Conservation (phyloP, 768 basidiomycete genomes). For the Collybiopsis confluens region DNA sequence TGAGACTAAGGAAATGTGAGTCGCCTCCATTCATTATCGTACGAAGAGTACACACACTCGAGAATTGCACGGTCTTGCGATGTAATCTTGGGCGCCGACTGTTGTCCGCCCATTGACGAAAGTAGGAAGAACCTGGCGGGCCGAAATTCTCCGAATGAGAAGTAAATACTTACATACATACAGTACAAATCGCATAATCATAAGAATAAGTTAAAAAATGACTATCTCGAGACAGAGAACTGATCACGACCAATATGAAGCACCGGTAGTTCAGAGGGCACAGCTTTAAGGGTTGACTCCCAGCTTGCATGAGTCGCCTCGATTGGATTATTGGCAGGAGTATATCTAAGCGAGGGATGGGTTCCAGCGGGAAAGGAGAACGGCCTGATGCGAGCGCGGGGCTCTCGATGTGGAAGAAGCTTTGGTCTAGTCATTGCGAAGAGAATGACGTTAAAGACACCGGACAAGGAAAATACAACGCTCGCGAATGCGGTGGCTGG, state of each 20-base stretch:
- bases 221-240: too few species aligned
- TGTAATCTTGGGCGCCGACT: slow-evolving; percentile 85
- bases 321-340: background rate
- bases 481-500: slow-evolving; percentile 31
- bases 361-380: background rate
- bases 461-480: slow-evolving; percentile 34
- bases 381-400: background rate
- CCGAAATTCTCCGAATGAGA: too few species aligned
- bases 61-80: slow-evolving; percentile 91
- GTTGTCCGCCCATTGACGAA: slow-evolving; percentile 57
- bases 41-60: slow-evolving; percentile 58
- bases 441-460: slow-evolving; percentile 35
- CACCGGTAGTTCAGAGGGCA: slow-evolving; percentile 2
- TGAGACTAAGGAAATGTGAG: slow-evolving; percentile 60
- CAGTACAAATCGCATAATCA: too few species aligned
- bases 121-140: too few species aligned
- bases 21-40: slow-evolving; percentile 10
- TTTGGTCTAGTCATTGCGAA: slow-evolving; percentile 35
- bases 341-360: background rate
- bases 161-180: too few species aligned
- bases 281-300: background rate
- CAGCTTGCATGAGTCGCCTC: background rate
- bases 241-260: background rate
- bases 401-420: slow-evolving; percentile 23
- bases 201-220: too few species aligned